Conservation (phyloP, 2,329 filamentous ascomycete species). For the Samsoniella hepiali region DNA sequence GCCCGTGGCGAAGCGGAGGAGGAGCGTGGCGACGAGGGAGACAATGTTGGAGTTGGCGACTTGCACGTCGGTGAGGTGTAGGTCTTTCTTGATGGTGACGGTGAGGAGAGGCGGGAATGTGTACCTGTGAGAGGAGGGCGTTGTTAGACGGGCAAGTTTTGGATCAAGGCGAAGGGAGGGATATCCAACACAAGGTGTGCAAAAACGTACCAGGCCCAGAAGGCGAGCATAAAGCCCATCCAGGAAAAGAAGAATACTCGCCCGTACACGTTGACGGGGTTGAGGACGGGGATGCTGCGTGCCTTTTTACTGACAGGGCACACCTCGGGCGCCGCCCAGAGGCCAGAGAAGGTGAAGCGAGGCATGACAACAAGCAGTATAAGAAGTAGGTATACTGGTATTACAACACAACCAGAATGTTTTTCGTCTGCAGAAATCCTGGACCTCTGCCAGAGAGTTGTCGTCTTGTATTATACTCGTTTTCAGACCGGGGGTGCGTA, state of each 20-base stretch:
- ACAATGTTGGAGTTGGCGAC: constrained; percentile 90
- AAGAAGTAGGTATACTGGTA: background rate
- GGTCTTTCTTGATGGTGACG: constrained; percentile 75
- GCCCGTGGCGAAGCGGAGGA: constrained; percentile 75
- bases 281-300: constrained; percentile 72
- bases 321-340: constrained; percentile 57
- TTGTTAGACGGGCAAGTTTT: background rate
- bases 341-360: constrained; percentile 27
- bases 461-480: constrained; percentile 12
- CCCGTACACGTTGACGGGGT: constrained; percentile 75
- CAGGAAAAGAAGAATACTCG: constrained; percentile 89
- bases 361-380: constrained; percentile 22
- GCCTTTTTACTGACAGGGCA: constrained; percentile 86
- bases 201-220: constrained; percentile 69
- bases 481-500: background rate
- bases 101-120: constrained; percentile 80
- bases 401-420: background rate
- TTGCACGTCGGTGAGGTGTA: constrained; percentile 66
- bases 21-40: constrained; percentile 64
- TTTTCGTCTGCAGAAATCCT: background rate
- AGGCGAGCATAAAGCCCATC: constrained; percentile 81
- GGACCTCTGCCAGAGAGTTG: background rate
- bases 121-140: constrained; percentile 47
- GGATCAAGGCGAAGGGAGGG: background rate
- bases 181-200: no score